phyloP scores from a whole-genome alignment of 2,329 filamentous ascomycete species.

The Fusarium sp. region DNA sequence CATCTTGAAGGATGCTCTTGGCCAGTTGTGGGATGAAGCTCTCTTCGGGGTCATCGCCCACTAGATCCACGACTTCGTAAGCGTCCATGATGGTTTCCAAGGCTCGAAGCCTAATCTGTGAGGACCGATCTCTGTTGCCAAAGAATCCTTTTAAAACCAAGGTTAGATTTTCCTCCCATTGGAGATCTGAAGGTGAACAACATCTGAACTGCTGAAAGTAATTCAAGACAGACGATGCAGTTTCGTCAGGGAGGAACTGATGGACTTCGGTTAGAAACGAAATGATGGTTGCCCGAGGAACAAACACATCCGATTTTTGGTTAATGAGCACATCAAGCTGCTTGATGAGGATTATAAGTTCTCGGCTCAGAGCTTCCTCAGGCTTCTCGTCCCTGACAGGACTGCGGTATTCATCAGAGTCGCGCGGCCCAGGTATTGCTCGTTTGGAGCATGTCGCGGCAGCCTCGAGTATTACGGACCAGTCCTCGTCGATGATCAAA shows the following conservation, averaged over 20 bases:
- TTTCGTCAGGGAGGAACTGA: constrained; percentile 70
- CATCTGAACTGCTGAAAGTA: constrained; percentile 75
- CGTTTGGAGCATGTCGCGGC: constrained; percentile 63
- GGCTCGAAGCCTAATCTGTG: constrained; percentile 69
- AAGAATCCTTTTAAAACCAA: constrained; percentile 72
- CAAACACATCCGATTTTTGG: constrained; percentile 61
- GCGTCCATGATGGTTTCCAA: constrained; percentile 69
- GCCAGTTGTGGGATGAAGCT: constrained; percentile 68
- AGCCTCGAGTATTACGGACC: constrained; percentile 69
- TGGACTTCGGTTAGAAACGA: constrained; percentile 72
- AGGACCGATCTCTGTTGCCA: constrained; percentile 67
- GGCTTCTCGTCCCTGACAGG: constrained; percentile 43
- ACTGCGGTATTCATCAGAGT: constrained; percentile 39
- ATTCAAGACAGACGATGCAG: constrained; percentile 70
- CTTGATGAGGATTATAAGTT: constrained; percentile 57
- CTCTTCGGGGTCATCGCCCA: constrained; percentile 67
- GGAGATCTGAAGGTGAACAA: constrained; percentile 75
- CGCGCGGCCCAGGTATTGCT: constrained; percentile 36
- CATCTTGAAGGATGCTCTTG: constrained; percentile 67
- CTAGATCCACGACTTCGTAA: constrained; percentile 66
- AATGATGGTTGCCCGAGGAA: constrained; percentile 74
- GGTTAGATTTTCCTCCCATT: constrained; percentile 73
- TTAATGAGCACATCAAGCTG: constrained; percentile 60
- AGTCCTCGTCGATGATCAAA: constrained; percentile 72
- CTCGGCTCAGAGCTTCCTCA: constrained; percentile 53